Evolutionary conservation across 108 stramenopile species (phyloP).

Genomic region (Chaetoceros tenuissimus): DNA sequence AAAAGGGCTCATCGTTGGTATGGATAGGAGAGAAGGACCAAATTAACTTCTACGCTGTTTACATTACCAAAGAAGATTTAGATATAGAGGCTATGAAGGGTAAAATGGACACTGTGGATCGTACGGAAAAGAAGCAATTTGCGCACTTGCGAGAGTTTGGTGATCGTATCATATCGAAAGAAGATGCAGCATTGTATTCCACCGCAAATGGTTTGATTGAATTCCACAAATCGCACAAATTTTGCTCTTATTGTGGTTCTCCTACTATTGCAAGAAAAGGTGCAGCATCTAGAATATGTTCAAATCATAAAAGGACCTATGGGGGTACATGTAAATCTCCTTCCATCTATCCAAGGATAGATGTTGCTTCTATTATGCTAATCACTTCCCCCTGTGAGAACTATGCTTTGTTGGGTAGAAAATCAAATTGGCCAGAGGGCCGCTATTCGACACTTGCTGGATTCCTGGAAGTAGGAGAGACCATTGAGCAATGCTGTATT

Average conservation of each 20-base stretch:
- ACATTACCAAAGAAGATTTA: too few species aligned
- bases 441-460: slow-evolving; percentile 23
- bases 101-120: too few species aligned
- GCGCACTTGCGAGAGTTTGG: slow-evolving; percentile 11
- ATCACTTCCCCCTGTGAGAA: slow-evolving; percentile 16
- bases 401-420: slow-evolving; percentile 18
- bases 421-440: slow-evolving; percentile 15
- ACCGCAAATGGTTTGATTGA: slow-evolving; percentile 22
- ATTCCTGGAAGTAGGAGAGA: slow-evolving; percentile 24
- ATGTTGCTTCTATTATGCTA: slow-evolving; percentile 23
- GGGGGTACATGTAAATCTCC: background rate
- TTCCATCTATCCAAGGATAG: slow-evolving; percentile 19
- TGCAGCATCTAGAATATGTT: slow-evolving; percentile 13
- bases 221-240: slow-evolving; percentile 16
- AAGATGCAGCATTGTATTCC: slow-evolving; percentile 15
- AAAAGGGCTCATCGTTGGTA: too few species aligned
- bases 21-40: too few species aligned
- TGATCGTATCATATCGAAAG: slow-evolving; percentile 1
- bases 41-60: too few species aligned
- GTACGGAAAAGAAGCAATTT: too few species aligned
- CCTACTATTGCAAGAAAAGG: slow-evolving; percentile 11
- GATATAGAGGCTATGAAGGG: too few species aligned
- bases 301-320: background rate
- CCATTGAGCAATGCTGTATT: slow-evolving; percentile 16
- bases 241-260: slow-evolving; percentile 15